These are phyloP conservation scores for Aspergillus hancockii DNA, from an alignment of 495 filamentous ascomycete species.

Conservation along the genomic window DNA sequence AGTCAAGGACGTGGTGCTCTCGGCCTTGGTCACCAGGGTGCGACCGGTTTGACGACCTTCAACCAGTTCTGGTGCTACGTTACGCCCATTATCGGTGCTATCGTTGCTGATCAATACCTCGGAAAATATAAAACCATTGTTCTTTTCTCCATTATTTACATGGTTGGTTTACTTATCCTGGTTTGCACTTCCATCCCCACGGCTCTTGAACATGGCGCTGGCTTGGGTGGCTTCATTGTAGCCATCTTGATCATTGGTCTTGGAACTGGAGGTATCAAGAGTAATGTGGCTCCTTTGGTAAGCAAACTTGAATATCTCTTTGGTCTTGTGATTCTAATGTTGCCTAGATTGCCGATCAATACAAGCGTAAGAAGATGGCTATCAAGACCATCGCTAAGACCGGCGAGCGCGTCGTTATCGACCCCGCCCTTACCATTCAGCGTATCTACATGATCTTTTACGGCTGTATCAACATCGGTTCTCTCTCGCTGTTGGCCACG, in stretches of 20 bases:
- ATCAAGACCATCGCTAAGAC: slow-evolving; percentile 47
- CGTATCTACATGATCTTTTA: slow-evolving; percentile 78
- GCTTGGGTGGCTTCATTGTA: slow-evolving; percentile 51
- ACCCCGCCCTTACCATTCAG: slow-evolving; percentile 73
- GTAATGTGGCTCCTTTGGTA: slow-evolving; percentile 54
- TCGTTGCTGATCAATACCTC: slow-evolving; percentile 65
- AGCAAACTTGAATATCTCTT: background rate
- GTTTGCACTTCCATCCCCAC: slow-evolving; percentile 50
- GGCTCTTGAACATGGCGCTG: slow-evolving; percentile 46
- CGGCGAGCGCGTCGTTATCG: slow-evolving; percentile 74
- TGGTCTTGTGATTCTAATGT: background rate
- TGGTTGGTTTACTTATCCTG: slow-evolving; percentile 49
- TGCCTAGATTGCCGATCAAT: slow-evolving; percentile 70
- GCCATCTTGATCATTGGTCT: slow-evolving; percentile 49
- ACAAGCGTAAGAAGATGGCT: slow-evolving; percentile 62
- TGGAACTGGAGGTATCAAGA: slow-evolving; percentile 74
- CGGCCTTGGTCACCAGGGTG: slow-evolving; percentile 53
- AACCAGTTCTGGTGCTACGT: slow-evolving; percentile 66
- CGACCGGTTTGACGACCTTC: slow-evolving; percentile 61
- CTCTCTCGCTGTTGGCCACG: slow-evolving; percentile 62
- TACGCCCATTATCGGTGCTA: slow-evolving; percentile 59
- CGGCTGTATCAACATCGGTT: slow-evolving; percentile 75
- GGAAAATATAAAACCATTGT: slow-evolving; percentile 72
- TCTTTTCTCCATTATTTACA: slow-evolving; percentile 51
- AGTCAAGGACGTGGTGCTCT: slow-evolving; percentile 55